Conservation (phyloP, 345 rosid genomes). For the Lumnitzera littorea region DNA sequence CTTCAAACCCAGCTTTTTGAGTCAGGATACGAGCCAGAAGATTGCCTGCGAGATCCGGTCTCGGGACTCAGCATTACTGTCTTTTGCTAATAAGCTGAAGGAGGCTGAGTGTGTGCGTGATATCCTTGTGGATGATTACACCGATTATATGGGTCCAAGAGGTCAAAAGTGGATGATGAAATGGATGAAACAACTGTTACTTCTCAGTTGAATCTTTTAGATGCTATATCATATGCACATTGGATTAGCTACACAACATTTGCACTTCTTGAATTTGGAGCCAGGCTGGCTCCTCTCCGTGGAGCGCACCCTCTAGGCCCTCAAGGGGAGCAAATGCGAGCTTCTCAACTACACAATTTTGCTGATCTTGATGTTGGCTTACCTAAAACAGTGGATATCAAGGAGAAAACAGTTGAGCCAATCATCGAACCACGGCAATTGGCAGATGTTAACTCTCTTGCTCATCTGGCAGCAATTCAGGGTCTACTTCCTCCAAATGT, state of each 20-base stretch:
- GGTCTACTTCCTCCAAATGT: constrained; percentile 60
- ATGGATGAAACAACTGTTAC: constrained; percentile 56
- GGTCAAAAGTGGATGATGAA: constrained; percentile 26
- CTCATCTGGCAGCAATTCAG: constrained; percentile 40
- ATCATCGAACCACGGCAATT: constrained; percentile 52
- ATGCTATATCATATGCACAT: constrained; percentile 77
- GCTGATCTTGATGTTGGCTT: constrained; percentile 88
- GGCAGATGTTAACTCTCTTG: constrained; percentile 25
- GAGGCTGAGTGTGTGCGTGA: constrained; percentile 79
- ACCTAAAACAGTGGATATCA: constrained; percentile 45
- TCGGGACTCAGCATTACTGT: constrained; percentile 47
- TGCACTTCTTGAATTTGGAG: constrained; percentile 89
- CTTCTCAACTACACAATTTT: constrained; percentile 70
- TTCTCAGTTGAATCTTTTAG: constrained; percentile 63
- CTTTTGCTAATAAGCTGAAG: constrained; percentile 64
- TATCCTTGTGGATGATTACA: constrained; percentile 75
- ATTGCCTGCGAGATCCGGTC: constrained; percentile 53
- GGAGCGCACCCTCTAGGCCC: constrained; percentile 97
- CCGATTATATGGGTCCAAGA: constrained; percentile 68
- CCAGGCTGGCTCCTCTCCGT: constrained; percentile 82
- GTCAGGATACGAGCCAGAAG: constrained; percentile 67
- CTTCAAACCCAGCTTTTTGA: constrained; percentile 89
- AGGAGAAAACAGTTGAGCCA: constrained; percentile 58
- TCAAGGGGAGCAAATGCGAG: constrained; percentile 94
- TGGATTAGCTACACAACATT: constrained; percentile 88